A percentile compares a stretch with the other conserved stretches of the same genome.
Conservation (phyloP, 352 stramenopile species). For the Elongisporangium prolatum region DNA sequence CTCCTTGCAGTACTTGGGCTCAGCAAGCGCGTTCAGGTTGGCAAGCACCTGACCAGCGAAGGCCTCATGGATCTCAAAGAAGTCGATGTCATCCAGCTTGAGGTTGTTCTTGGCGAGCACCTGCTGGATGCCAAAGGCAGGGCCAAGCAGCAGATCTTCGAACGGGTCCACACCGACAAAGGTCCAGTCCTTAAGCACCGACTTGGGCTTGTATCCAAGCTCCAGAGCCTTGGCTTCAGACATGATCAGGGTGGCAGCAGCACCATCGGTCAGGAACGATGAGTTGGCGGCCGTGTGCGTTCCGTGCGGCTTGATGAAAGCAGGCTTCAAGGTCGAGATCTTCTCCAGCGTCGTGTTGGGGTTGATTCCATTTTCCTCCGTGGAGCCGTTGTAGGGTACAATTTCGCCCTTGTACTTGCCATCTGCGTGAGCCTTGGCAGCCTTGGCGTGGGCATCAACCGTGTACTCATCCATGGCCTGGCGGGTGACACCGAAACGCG, state of each 20-base stretch:
- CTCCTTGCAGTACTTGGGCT: slow-evolving; percentile 94
- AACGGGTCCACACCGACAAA: slow-evolving; percentile 98
- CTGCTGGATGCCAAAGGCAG: slow-evolving; percentile 92
- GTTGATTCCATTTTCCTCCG: slow-evolving; percentile 97
- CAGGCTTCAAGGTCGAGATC: slow-evolving; percentile 95
- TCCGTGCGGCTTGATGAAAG: slow-evolving; percentile 97
- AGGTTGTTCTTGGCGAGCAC: slow-evolving; percentile 83
- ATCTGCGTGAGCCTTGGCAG: slow-evolving; percentile 92
- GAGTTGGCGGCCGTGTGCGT: slow-evolving; percentile 98
- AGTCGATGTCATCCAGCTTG: slow-evolving; percentile 94
- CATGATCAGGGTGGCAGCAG: slow-evolving; percentile 95
- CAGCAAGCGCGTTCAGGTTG: slow-evolving; percentile 95
- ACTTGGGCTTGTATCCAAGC: slow-evolving; percentile 94
- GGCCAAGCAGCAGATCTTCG: slow-evolving; percentile 91
- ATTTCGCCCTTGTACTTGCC: slow-evolving; percentile 93
- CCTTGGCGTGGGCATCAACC: slow-evolving; percentile 91
- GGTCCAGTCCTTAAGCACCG: slow-evolving; percentile 93
- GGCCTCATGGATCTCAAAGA: slow-evolving; percentile 99
- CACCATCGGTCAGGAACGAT: slow-evolving; percentile 97
- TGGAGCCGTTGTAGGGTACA: slow-evolving; percentile 93
- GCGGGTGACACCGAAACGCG: slow-evolving; percentile 93
- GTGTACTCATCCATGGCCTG: slow-evolving; percentile 97
- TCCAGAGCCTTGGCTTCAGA: slow-evolving; percentile 94
- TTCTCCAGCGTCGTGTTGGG: slow-evolving; percentile 93
- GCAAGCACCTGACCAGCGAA: slow-evolving; percentile 98